Evolutionary conservation across 1,139 yeast species (phyloP), one percentile per base, ranked within the genome.

Genomic region (Protomyces inundatus): DNA sequence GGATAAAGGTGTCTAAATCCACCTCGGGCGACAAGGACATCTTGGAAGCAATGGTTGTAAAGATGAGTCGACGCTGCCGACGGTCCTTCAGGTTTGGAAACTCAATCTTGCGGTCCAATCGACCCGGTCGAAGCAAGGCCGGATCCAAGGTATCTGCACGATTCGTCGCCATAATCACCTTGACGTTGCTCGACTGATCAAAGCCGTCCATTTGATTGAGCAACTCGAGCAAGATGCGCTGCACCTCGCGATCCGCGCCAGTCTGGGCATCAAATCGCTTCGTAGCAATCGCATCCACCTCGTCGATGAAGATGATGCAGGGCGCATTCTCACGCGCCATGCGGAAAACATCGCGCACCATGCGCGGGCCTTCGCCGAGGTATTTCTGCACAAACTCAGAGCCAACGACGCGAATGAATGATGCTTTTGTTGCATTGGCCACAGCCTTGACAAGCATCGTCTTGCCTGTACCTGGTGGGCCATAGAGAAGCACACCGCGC

Each of bases 381-480:
- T 95, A 95, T 76, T 95, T 95, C 75, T 95, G 98, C 64, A 95
- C 98, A 74, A 95, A 93, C 76, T 95, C 99, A 0, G 98, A 91
- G 64, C 98, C 98, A 70, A 90, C 95, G 40, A 95, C 96, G 75
- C 98, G 87, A 70, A 95, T 91, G 72, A 95, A 95, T 5, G 97
- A 82, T 0, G 98, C 98, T 1, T 96, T 89, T 2, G 98, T 87
- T 66, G 93, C 86, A 76, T 95, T 93, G 16, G 99, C 99, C 59
- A 95, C 99, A 0, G 99, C 98, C 77, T 95, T 95, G 64, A 91
- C 99, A 75, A 95, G 82, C 97, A 95, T 90, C 48, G 99, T 95
- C 77, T 95, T 95, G 72, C 99, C 99, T 3, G 98, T 95, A 75
- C 99, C 99, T 57, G 99, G 99, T 16, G 98, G 98, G 32, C 99